Conservation (phyloP, 176 grass and related monocot species). For the Pharus latifolius region DNA sequence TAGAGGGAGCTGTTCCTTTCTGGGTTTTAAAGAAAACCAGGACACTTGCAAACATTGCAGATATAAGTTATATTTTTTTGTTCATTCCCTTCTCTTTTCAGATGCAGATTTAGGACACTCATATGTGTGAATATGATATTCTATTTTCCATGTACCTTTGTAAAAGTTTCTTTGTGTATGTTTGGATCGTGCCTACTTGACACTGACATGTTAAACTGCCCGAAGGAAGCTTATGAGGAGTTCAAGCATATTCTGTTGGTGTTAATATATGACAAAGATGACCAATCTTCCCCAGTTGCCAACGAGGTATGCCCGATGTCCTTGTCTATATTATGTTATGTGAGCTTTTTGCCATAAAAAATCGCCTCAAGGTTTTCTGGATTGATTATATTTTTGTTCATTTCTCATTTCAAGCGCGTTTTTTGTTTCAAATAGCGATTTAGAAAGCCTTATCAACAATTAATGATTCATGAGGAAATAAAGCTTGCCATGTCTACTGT, state of each 20-base stretch:
- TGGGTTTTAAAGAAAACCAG: background rate
- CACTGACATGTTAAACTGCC: slow-evolving; percentile 19
- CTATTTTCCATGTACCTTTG: background rate
- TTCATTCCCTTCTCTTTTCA: background rate
- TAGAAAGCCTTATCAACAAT: background rate
- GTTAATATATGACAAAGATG: slow-evolving; percentile 87
- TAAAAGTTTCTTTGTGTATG: slow-evolving; percentile 7
- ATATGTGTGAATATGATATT: background rate
- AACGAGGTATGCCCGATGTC: slow-evolving; percentile 48
- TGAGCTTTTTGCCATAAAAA: background rate
- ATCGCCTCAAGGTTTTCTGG: background rate
- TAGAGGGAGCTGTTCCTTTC: background rate
- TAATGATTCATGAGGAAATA: background rate
- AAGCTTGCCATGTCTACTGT: background rate
- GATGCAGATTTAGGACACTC: background rate
- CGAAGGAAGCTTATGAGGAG: slow-evolving; percentile 99
- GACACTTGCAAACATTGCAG: background rate
- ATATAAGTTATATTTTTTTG: background rate
- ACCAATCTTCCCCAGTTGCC: slow-evolving; percentile 73
- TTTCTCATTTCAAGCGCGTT: background rate
- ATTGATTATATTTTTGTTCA: background rate
- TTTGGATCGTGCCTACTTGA: slow-evolving; percentile 9
- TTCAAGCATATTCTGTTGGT: slow-evolving; percentile 97
- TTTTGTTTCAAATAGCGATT: background rate
- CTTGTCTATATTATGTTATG: background rate